Evolutionary conservation across 768 basidiomycete genomes (phyloP), one percentile per base, ranked within the genome.

Genomic region (Kwoniella dendrophila): DNA sequence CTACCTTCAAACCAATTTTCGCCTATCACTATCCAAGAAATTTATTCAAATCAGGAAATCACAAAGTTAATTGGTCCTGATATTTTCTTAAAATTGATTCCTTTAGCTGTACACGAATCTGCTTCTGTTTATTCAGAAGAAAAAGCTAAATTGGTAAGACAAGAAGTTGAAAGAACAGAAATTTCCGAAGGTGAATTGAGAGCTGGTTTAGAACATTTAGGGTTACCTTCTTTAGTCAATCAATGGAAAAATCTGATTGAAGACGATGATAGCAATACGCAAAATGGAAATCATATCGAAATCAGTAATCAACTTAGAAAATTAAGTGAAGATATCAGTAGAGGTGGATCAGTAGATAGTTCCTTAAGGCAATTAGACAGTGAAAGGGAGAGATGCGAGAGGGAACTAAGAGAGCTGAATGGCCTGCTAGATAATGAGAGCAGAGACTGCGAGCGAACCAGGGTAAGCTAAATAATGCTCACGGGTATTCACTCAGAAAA

Each of bases 111-210:
- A 5, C 94, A 97, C 75, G 94, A 97, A 80, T 90, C 90, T 66
- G 95, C 95, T 14, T 90, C 88, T 61, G 87, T 99, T 14, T 99
- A 99, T 78, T 95, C 92, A 0, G 96, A 99, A 79, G 96, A 99
- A 81, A 98, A 98, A 81, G 96, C 95, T 22, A 98, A 99, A 79
- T 75, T 90, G 27, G 92, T 93, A 7, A 84, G 96, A 40, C 86
- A 83, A 4, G 93, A 98, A 77, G 90, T 89, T 7, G 95, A 97
- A 82, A 86, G 86, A 54, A 88, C 87, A 0, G 94, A 97, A 65
- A 81, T 85, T 24, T 87, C 89, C 0, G 92, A 96, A 73, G 88
- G 83, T 4, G 90, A 94, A 77, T 84, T 85, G 33, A 82, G 86
- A 66, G 89, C 89, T 48, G 86, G 87, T 24, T 77, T 98, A 53